These are phyloP conservation scores for Babesia divergens DNA, from an alignment of 169 alveolate genomes.

Conservation along the genomic window DNA sequence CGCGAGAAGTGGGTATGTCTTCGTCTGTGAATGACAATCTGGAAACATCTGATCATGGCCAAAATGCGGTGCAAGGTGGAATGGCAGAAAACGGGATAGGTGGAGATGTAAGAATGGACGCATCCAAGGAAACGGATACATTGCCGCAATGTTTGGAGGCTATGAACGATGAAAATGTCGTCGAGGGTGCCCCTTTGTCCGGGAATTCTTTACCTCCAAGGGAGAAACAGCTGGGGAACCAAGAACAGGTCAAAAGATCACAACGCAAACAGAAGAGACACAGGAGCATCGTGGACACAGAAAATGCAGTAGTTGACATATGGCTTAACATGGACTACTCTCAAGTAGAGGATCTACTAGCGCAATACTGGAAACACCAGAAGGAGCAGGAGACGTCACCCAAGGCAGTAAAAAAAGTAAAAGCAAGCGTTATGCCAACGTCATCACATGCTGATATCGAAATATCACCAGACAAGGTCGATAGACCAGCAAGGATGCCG, in stretches of 20 bases:
- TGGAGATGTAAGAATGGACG: neutral
- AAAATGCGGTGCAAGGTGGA: too few relatives aligned
- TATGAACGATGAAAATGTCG: too few relatives aligned
- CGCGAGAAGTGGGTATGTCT: too few relatives aligned
- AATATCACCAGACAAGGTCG: neutral
- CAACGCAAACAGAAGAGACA: neutral
- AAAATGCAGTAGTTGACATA: slow-evolving; percentile 7
- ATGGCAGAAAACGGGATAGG: too few relatives aligned
- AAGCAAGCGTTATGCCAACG: neutral
- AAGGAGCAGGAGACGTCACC: neutral
- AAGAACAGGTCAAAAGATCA: neutral
- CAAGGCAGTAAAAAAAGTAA: neutral
- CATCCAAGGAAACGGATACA: neutral
- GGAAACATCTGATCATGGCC: too few relatives aligned
- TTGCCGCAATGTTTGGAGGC: too few relatives aligned
- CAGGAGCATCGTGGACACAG: neutral
- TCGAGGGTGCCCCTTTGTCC: too few relatives aligned
- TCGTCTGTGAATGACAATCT: too few relatives aligned
- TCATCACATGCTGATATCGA: neutral
- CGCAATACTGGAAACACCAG: slow-evolving; percentile 13
- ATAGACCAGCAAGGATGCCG: neutral
- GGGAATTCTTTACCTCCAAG: neutral
- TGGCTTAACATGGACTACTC: slow-evolving; percentile 63
- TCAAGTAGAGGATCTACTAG: neutral
- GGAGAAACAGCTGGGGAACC: neutral